Base-by-base conservation (phyloP, 345 rosid species). In the Pugionium dolabratum region DNA sequence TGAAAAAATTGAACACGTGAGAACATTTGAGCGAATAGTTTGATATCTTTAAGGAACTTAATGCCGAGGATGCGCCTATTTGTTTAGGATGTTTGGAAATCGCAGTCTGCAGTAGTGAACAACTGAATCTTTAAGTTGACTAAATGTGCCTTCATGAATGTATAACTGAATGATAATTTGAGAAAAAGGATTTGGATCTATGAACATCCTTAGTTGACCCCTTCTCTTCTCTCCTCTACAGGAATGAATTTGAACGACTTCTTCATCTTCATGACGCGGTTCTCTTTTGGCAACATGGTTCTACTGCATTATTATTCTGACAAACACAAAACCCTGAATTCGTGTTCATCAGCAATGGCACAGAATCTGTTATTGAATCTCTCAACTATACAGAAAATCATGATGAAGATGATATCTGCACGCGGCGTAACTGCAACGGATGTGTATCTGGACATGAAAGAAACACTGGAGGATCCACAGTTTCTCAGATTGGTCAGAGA, bases 201-300 rank as follows among this genome's bases (percentile, higher is more conserved):
- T 29, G 41, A 37, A 4, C 18, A 46, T 54, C 4, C 28, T 26
- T 37, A 11, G 49, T 41, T 40, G 49, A 54, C 5, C 27, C 30
- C 8, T 41, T 57, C 52, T 45, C 50, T 66, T 67, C 7, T 9
- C 33, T 61, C 52, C 10, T 54, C 27, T 55, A 27, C 88, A 93
- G 96, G 97, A 76, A 88, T 93, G 92, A 90, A 93, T 80, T 83
- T 90, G 67, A 46, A 61, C 28, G 96, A 90, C 71, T 90, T 88
- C 62, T 84, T 84, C 57, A 67, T 74, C 62, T 88, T 88, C 79
- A 74, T 93, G 62, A 73, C 85, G 2, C 81, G 73, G 59, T 71
- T 93, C 48, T 70, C 87, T 67, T 69, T 88, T 57, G 86, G 86
- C 6, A 83, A 84, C 64, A 52, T 81, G 75, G 72, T 73, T 57